phyloP scores from a whole-genome alignment of 768 basidiomycete genomes.

The Dendrothele bispora region DNA sequence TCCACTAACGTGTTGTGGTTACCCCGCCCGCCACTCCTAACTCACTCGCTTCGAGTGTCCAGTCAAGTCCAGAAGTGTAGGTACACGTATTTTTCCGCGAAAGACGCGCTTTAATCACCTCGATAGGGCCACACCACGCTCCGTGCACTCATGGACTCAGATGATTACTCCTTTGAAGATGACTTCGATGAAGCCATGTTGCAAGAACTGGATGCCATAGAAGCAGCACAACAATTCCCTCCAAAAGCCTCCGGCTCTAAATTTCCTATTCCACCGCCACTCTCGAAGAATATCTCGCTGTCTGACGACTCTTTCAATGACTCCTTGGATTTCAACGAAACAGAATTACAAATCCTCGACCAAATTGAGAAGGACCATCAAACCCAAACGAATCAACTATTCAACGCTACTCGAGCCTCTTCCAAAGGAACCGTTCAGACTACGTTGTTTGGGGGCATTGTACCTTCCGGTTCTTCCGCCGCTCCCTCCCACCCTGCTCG shows the following conservation, averaged over 20 bases:
- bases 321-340: slow-evolving; percentile 61
- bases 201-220: slow-evolving; percentile 67
- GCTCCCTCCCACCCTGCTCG: slow-evolving; percentile 34
- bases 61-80: not conserved
- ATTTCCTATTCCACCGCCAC: slow-evolving; percentile 16
- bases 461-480: slow-evolving; percentile 32
- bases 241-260: slow-evolving; percentile 15
- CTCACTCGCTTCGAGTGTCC: no score
- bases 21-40: no score
- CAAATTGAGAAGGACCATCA: slow-evolving; percentile 49
- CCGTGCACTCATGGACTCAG: slow-evolving; percentile 61
- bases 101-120: not conserved
- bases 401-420: slow-evolving; percentile 27
- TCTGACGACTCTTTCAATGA: slow-evolving; percentile 43
- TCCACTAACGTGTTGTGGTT: no score
- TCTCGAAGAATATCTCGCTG: slow-evolving; percentile 8
- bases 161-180: slow-evolving; percentile 70
- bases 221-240: slow-evolving; percentile 48
- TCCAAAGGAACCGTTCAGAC: slow-evolving; percentile 53
- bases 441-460: slow-evolving; percentile 65
- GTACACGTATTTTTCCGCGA: not conserved
- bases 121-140: not conserved
- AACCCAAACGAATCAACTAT: slow-evolving; percentile 41
- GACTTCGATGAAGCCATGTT: slow-evolving; percentile 59
- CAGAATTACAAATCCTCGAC: slow-evolving; percentile 55